Evolutionary conservation across 1,139 yeast species (phyloP).

Genomic region (Kurtzmaniella natalensis): DNA sequence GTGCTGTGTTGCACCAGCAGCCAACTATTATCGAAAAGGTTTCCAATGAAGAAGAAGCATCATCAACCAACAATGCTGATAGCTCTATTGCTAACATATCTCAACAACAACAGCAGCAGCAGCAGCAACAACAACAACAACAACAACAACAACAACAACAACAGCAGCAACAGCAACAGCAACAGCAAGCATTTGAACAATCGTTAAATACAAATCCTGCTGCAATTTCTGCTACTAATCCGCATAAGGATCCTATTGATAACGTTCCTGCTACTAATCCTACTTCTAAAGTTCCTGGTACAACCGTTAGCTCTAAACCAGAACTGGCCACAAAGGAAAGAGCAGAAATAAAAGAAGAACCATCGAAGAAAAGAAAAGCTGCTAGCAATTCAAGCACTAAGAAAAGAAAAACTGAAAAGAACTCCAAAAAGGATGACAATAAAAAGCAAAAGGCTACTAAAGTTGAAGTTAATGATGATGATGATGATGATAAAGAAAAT

Average conservation of each 20-base stretch:
- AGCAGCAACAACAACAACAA: constrained; percentile 13
- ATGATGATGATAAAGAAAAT: constrained; percentile 7
- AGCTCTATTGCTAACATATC: no score
- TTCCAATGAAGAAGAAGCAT: constrained; percentile 16
- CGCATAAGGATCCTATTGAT: neutral
- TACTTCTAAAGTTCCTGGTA: no score
- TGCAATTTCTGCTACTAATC: no score
- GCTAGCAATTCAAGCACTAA: constrained; percentile 8
- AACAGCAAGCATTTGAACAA: constrained; percentile 6
- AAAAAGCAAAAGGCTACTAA: neutral
- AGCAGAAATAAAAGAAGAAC: constrained; percentile 8
- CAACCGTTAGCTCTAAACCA: no score
- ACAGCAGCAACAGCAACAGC: constrained; percentile 11
- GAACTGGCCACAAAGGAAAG: constrained; percentile 8
- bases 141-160: constrained; percentile 15
- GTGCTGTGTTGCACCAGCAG: constrained; percentile 4
- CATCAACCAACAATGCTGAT: constrained; percentile 10
- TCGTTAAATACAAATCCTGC: constrained; percentile 8
- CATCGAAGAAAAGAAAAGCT: constrained; percentile 11
- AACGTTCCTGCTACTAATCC: constrained; percentile 1
- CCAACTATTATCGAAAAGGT: constrained; percentile 1
- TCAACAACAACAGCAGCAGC: constrained; percentile 3
- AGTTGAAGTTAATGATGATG: constrained; percentile 5
- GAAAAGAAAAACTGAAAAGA: constrained; percentile 3
- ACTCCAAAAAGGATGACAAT: constrained; percentile 2